A percentile compares a stretch with the other conserved stretches of the same genome.
Conservation (phyloP, 2,329 filamentous ascomycete species). For the Penicillium sp. region DNA sequence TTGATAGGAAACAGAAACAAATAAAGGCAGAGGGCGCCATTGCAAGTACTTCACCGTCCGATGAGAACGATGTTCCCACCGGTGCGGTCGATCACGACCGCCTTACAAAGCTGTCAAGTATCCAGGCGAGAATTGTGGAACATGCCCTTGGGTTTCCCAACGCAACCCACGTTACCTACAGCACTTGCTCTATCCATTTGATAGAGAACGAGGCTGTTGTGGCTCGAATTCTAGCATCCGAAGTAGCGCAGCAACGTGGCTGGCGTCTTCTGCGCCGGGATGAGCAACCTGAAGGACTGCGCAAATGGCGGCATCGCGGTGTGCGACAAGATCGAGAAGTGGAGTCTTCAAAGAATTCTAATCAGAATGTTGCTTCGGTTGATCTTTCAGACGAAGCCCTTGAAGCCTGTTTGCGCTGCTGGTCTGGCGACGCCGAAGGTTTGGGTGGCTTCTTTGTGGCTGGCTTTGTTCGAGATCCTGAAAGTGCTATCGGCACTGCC, state of each 20-base stretch:
- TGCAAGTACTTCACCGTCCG: slow-evolving; percentile 19
- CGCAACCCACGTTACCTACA: slow-evolving; percentile 75
- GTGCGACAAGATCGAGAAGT: slow-evolving; percentile 40
- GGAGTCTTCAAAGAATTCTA: slow-evolving; percentile 3
- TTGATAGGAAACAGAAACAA: slow-evolving; percentile 3
- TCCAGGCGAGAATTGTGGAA: slow-evolving; percentile 74
- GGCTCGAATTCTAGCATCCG: slow-evolving; percentile 60
- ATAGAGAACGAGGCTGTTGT: slow-evolving; percentile 89
- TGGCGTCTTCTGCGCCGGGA: slow-evolving; percentile 71
- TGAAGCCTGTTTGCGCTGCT: slow-evolving; percentile 73
- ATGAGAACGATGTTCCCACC: slow-evolving; percentile 35
- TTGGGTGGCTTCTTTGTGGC: slow-evolving; percentile 95
- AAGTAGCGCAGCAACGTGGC: slow-evolving; percentile 58
- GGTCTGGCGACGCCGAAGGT: slow-evolving; percentile 72
- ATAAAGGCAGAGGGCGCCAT: slow-evolving; percentile 7
- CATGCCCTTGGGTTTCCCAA: slow-evolving; percentile 79
- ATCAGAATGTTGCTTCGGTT: slow-evolving; percentile 10
- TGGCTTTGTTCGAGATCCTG: slow-evolving; percentile 64
- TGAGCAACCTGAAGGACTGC: slow-evolving; percentile 70
- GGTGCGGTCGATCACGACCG: slow-evolving; percentile 56
- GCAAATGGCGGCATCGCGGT: slow-evolving; percentile 65
- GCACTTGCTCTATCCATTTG: slow-evolving; percentile 82
- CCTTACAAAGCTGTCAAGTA: slow-evolving; percentile 66
- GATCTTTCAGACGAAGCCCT: slow-evolving; percentile 46
- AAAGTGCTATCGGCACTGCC: slow-evolving; percentile 7